Conservation (phyloP, 345 rosid genomes). For the Hevea brasiliensis region DNA sequence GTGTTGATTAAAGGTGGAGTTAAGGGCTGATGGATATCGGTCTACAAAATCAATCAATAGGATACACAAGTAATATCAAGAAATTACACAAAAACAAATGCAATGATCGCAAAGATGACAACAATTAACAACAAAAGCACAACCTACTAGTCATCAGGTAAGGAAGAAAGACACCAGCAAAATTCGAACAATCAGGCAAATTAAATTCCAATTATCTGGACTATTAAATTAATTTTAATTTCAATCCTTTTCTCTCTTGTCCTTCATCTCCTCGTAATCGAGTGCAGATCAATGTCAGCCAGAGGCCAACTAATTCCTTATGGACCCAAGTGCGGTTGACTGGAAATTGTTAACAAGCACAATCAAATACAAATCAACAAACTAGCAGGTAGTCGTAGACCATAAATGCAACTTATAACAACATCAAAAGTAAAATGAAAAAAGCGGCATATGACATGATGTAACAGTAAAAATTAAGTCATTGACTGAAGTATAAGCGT, state of each 20-base stretch:
- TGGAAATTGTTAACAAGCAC: too few relatives aligned
- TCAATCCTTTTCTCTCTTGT: neutral
- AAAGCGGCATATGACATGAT: neutral
- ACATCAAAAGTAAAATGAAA: neutral
- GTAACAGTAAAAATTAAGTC: neutral
- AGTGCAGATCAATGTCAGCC: neutral
- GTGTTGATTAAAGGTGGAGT: neutral
- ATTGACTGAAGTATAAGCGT: too few relatives aligned
- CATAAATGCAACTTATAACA: neutral
- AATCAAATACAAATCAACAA: neutral
- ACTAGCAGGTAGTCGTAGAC: too few relatives aligned
- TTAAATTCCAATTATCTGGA: neutral
- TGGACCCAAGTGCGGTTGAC: neutral
- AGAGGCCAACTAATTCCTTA: neutral
- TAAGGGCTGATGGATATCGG: neutral
- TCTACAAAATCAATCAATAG: neutral
- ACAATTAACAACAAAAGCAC: neutral
- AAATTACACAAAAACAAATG: neutral
- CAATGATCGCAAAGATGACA: neutral
- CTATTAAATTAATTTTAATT: neutral
- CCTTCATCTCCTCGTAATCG: neutral
- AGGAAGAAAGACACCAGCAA: too few relatives aligned
- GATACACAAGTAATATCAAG: neutral
- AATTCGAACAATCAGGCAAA: neutral
- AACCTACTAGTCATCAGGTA: neutral